A percentile compares a stretch with the other conserved stretches of the same genome.
Conservation (phyloP, 192 early-diverging fungal genomes). For the Hyaloraphidium curvatum region DNA sequence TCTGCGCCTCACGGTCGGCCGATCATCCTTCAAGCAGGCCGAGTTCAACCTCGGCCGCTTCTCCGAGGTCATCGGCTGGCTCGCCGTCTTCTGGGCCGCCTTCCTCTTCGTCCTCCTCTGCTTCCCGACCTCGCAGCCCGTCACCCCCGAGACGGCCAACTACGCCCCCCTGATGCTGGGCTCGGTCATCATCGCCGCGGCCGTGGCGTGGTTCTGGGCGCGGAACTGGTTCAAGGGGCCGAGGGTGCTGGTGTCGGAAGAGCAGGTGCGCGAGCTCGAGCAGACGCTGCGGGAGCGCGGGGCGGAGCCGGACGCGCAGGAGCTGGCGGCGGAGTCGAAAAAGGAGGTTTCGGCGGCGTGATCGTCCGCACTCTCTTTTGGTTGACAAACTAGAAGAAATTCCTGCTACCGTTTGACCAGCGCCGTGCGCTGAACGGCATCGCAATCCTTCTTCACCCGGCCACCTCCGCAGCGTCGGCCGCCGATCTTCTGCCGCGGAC, state of each 20-base stretch:
- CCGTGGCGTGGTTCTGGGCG: neutral
- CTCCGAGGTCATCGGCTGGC: constrained; percentile 13
- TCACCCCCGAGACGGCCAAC: neutral
- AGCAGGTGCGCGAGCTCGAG: neutral
- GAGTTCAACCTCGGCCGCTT: constrained; percentile 23
- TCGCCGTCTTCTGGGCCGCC: constrained; percentile 18
- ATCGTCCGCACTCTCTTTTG: too few species aligned
- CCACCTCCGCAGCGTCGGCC: too few species aligned
- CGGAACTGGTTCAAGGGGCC: constrained; percentile 1
- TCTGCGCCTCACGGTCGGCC: constrained; percentile 18
- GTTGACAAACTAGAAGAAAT: too few species aligned
- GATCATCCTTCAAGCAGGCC: constrained; percentile 13
- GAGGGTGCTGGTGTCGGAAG: neutral
- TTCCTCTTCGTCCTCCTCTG: constrained; percentile 12
- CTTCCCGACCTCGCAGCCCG: neutral
- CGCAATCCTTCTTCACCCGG: too few species aligned
- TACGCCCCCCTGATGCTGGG: neutral
- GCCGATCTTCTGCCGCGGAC: too few species aligned
- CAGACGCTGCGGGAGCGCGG: too few species aligned
- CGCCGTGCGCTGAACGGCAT: too few species aligned
- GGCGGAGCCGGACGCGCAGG: too few species aligned
- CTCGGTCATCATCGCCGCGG: constrained; percentile 1
- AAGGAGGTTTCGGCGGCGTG: too few species aligned
- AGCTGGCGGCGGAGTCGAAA: too few species aligned
- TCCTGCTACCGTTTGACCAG: too few species aligned